phyloP scores from a whole-genome alignment of 177 flowering plant species.

The Tripterygium wilfordii region DNA sequence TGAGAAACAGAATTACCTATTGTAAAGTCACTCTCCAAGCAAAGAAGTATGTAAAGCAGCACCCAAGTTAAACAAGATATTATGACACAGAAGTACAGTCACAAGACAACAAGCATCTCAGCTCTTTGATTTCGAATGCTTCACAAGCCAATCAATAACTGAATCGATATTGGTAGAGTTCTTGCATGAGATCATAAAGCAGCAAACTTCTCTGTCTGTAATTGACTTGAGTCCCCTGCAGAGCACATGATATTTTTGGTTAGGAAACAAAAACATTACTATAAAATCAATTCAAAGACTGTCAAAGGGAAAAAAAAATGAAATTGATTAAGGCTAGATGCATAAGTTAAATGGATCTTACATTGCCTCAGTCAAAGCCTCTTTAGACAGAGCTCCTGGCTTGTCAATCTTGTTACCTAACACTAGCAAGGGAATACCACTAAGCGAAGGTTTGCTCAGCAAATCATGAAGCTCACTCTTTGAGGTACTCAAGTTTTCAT shows the following conservation, averaged over 20 bases:
- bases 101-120: no score
- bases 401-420: slow-evolving; percentile 83
- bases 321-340: no score
- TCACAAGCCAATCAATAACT: slow-evolving; percentile 45
- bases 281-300: no score
- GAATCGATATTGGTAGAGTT: slow-evolving; percentile 45
- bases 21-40: no score
- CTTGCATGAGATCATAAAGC: slow-evolving; percentile 50
- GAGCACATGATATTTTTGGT: not conserved
- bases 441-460: slow-evolving; percentile 58
- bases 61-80: no score
- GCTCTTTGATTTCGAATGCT: slow-evolving; percentile 42
- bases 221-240: slow-evolving; percentile 40
- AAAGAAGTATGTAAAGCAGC: no score
- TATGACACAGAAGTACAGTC: no score
- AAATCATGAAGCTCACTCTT: slow-evolving; percentile 73
- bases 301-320: no score
- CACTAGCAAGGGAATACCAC: slow-evolving; percentile 69
- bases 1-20: no score
- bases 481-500: slow-evolving; percentile 54
- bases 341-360: slow-evolving; percentile 22
- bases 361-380: slow-evolving; percentile 63
- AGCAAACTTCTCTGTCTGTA: slow-evolving; percentile 44
- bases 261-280: no score
- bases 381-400: slow-evolving; percentile 55